Evolutionary conservation across 1,139 yeast genomes (phyloP), one percentile per base, ranked within the genome.

Genomic region (Saccharomyces hybrid): DNA sequence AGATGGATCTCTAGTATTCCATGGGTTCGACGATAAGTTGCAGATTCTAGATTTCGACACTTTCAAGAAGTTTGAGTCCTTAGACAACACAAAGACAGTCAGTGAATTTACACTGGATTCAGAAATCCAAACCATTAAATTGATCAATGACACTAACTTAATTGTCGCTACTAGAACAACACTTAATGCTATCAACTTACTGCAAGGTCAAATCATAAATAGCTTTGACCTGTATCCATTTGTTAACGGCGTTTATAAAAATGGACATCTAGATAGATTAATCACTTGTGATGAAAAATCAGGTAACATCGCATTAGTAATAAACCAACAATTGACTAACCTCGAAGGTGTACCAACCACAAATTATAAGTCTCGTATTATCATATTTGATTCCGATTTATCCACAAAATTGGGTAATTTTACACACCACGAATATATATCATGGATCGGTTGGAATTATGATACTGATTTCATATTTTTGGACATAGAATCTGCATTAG

Each of bases 1-100:
- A 1, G 99, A 93, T 71, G 79, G 85, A 20, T 86, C 96, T 52
- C 73, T 88, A 47, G 73, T 93, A 49, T 78, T 88, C 16, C 73
- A 88, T 48, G 89, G 87, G 3, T 85, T 84, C 66, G 96, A 87
- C 59, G 79, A 81, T 51, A 72, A 79, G 32, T 72, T 90, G 27
- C 74, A 77, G 27, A 73, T 85, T 5, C 70, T 87, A 50, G 85
- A 88, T 64, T 78, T 81, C 26, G 76, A 76, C 49, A 76, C 80
- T 11, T 83, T 88, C 59, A 81, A 77, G 55, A 76, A 78, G 55
- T 71, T 80, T 29, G 74, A 76, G 32, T 64, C 64, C 32, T 31
- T 55, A 9, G 58, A 60, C 4, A 66, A 71, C 28, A 71, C 68
- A 14, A 67, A 70, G 26, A 54, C 51, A 26, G 46, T 51, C 25